Base-by-base conservation (phyloP, 805 yeast genomes). In the Metschnikowia matae region DNA sequence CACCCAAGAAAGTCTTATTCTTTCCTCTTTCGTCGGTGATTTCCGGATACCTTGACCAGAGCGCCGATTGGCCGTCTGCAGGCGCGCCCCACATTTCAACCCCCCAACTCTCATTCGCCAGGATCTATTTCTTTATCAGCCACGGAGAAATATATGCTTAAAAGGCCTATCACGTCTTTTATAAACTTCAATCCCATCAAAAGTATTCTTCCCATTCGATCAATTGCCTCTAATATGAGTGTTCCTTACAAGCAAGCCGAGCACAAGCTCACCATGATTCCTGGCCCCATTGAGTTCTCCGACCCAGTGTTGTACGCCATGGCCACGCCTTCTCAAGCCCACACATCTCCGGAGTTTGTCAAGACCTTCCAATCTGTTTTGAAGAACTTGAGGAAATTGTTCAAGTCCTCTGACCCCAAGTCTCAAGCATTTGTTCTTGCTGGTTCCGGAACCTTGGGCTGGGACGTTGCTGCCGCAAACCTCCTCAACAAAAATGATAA, bases 391-490 rank as follows among this genome's bases (percentile, higher is more conserved):
- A 81, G 97, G 60, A 77, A 74, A 57, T 69, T 92, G 57, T 91
- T 91, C 79, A 79, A 84, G 63, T 83, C 92, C 29, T 71, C 81
- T 26, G 82, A 79, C 60, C 67, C 80, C 13, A 64, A 69, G n/a
- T 80, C 94, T 35, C 96, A 89, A 71, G 89, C 91, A 6, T 77
- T 87, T 53, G 87, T 92, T 14, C 64, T 92, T 50, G 78, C 94
- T 3, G 98, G 97, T 40, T 85, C 96, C 1, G 98, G 98, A 51
- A 89, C 97, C 18, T 77, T 91, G 39, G 98, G 98, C 35, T 91
- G 97, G 96, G 98, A 91, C 63, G 73, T 91, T 54, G 84, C 82
- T 39, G 96, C 85, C 23, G 78, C 96, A 33, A 91, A 92, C 70
- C 75, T 90, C 57, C 62, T 89, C 48, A 51, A 55, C 54, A 34